Evolutionary conservation across 208 protist genomes (phyloP), one percentile per base, ranked within the genome.

Genomic region (Trypanosomatidae sp.): DNA sequence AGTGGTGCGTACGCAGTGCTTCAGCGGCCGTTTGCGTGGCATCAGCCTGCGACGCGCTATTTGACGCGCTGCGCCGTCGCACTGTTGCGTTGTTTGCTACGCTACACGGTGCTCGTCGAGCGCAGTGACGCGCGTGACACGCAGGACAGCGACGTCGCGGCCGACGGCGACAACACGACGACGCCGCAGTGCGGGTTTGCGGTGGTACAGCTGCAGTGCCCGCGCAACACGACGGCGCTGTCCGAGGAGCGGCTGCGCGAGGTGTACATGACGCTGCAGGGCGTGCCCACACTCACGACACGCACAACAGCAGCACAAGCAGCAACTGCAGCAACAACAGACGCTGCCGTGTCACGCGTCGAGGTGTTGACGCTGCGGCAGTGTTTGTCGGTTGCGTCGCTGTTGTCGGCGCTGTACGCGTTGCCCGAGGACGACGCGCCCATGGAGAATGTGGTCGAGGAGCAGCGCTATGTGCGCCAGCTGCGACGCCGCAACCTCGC

Each of bases 321-420:
- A 35, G n/a, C 30, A 35, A 35, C 30, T 15, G n/a, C 30, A 35
- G n/a, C 30, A 35, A n/a, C 30, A 35, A 35, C 11, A 35, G n/a
- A 11, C 11, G 11, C 64, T 24, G 23, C 22, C 47, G 42, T 61
- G n/a, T 61, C 57, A 48, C 61, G 60, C 32, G 37, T 75, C 1
- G 78, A 82, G 56, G 25, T 27, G 6, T 64, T 61, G 13, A 70
- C 76, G n/a, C 40, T 66, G 13, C 52, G 57, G 10, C 85, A 94
- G 64, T 79, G 67, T 21, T 38, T 40, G 33, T 64, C 63, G 15
- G 53, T 90, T 19, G 13, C 89, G 11, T 53, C 39, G 19, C 70
- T 94, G 40, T 51, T 88, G 32, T 64, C 56, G 26, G 80, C 85
- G 8, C 72, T 94, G n/a, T 94, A 87, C 61, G 71, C 61, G 7